Evolutionary conservation across 1,139 yeast genomes (phyloP).

Genomic region (Protomyces arabidopsidicola): DNA sequence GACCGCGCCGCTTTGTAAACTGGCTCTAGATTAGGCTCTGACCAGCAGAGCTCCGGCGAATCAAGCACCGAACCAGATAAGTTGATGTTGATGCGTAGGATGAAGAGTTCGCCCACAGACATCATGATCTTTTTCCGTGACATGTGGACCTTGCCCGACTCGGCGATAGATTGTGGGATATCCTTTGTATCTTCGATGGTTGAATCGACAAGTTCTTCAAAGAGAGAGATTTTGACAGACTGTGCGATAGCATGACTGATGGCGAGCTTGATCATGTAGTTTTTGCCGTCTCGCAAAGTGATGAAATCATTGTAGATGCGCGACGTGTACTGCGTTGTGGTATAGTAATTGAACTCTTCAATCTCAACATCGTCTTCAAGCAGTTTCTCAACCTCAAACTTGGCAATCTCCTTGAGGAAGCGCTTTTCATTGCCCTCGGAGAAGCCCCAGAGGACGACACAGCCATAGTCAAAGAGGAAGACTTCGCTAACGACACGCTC

Average conservation of each 20-base stretch:
- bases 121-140: slow-evolving; percentile 91
- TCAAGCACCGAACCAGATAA: slow-evolving; percentile 92
- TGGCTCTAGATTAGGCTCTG: slow-evolving; percentile 95
- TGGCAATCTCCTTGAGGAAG: slow-evolving; percentile 74
- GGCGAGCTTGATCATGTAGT: slow-evolving; percentile 81
- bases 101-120: slow-evolving; percentile 90
- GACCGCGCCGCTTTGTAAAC: slow-evolving; percentile 95
- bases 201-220: slow-evolving; percentile 91
- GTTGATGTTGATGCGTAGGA: slow-evolving; percentile 73
- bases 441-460: slow-evolving; percentile 92
- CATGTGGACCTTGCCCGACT: slow-evolving; percentile 92
- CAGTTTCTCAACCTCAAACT: slow-evolving; percentile 83
- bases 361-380: slow-evolving; percentile 63
- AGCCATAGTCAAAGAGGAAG: slow-evolving; percentile 91
- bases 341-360: slow-evolving; percentile 90
- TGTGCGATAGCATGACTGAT: slow-evolving; percentile 97
- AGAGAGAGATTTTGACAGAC: slow-evolving; percentile 86
- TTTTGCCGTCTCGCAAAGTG: slow-evolving; percentile 81
- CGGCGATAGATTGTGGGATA: slow-evolving; percentile 91
- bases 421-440: slow-evolving; percentile 76
- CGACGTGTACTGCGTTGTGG: slow-evolving; percentile 76
- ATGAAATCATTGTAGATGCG: slow-evolving; percentile 84
- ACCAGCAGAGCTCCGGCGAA: slow-evolving; percentile 98
- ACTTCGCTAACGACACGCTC: slow-evolving; percentile 56
- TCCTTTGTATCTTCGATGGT: slow-evolving; percentile 96